Percentiles rank a stretch among this genome's conserved stretches.
These are phyloP conservation scores for Arabidopsis arenosa DNA, from an alignment of 345 rosid genomes.

Conservation along the genomic window DNA sequence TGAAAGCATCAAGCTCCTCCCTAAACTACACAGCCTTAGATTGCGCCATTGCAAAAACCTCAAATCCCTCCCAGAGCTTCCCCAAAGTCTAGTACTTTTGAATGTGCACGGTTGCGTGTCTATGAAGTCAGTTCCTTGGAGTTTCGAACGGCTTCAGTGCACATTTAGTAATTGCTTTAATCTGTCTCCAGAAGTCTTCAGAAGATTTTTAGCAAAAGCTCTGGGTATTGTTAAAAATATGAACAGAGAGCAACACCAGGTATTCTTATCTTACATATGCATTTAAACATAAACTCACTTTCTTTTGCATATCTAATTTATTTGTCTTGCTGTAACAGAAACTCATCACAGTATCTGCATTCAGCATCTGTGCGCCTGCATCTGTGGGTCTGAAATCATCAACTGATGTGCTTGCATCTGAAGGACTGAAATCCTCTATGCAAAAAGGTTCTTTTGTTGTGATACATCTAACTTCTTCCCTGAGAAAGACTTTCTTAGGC, in stretches of 20 bases:
- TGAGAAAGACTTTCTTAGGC: neutral
- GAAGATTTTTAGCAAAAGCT: neutral
- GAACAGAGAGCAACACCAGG: neutral
- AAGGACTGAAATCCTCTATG: neutral
- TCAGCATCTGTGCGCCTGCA: neutral
- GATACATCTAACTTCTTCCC: neutral
- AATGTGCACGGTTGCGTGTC: neutral
- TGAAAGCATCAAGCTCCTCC: neutral
- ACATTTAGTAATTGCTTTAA: neutral
- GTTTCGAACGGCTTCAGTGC: neutral
- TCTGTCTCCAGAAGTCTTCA: neutral
- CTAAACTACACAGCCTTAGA: neutral
- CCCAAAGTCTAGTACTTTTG: neutral
- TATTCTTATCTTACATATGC: neutral
- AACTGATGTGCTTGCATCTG: too few relatives aligned
- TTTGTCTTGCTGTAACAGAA: neutral
- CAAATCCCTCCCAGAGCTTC: neutral
- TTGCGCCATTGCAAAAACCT: neutral
- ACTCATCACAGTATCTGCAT: neutral
- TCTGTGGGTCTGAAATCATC: neutral
- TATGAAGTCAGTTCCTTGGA: neutral
- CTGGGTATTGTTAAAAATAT: neutral
- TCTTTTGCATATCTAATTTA: neutral
- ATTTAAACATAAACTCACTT: neutral
- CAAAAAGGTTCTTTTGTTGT: conserved; percentile 1